phyloP scores from a whole-genome alignment of 2,329 filamentous ascomycete genomes.

The Neofusicoccum cordaticola region DNA sequence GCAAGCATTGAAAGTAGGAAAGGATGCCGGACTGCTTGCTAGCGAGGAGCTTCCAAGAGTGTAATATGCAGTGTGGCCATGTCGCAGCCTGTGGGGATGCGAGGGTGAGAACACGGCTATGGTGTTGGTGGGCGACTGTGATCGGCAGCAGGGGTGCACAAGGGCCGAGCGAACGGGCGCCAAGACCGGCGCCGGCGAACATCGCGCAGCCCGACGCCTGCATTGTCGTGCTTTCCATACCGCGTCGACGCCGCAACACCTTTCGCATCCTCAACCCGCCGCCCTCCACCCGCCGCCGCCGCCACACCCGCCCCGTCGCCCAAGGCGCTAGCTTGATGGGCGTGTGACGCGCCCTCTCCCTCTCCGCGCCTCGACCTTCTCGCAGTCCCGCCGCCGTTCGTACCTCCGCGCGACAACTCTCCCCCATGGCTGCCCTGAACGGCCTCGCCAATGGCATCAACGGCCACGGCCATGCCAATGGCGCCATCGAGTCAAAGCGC shows the following conservation, averaged over 20 bases:
- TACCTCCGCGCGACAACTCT: background rate
- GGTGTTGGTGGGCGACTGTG: background rate
- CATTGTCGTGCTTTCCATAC: background rate
- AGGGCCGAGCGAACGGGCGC: background rate
- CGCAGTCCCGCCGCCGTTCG: background rate
- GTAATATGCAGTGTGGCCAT: too few species aligned
- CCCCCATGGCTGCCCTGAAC: conserved; percentile 14
- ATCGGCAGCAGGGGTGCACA: conserved; percentile 6
- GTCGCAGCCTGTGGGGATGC: too few species aligned
- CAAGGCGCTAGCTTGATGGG: conserved; percentile 4
- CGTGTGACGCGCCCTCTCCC: conserved; percentile 2
- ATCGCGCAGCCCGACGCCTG: conserved; percentile 5
- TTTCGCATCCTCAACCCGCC: background rate
- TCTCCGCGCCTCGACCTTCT: conserved; percentile 11
- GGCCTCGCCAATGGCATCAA: conserved; percentile 16
- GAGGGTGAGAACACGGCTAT: too few species aligned
- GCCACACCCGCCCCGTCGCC: background rate
- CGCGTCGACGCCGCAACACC: background rate
- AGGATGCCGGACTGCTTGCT: too few species aligned
- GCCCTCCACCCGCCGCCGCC: background rate
- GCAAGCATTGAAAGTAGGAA: too few species aligned
- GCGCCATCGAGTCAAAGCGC: conserved; percentile 14
- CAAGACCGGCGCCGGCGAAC: conserved; percentile 2
- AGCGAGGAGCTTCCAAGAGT: too few species aligned
- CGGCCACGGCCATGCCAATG: background rate